These are phyloP conservation scores for Yarrowia porcina DNA, from an alignment of 805 yeast genomes.

Conservation along the genomic window DNA sequence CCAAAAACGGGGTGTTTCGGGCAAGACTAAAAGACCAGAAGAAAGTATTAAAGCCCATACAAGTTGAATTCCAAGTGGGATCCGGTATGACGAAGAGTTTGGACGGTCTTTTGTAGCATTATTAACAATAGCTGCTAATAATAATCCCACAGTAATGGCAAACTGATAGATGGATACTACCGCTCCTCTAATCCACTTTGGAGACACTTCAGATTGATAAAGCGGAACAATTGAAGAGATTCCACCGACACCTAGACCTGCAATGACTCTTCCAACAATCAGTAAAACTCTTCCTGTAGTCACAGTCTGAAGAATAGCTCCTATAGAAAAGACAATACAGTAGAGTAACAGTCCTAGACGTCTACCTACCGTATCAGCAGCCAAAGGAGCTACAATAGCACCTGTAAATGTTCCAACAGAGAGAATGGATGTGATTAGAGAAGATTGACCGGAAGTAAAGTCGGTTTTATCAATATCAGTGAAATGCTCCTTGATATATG, in stretches of 20 bases:
- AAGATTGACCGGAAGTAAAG: slow-evolving; percentile 61
- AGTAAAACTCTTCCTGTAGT: slow-evolving; percentile 55
- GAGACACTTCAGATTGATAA: slow-evolving; percentile 73
- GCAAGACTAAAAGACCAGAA: slow-evolving; percentile 65
- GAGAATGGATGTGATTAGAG: slow-evolving; percentile 70
- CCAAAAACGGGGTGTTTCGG: slow-evolving; percentile 76
- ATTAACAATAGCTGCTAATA: slow-evolving; percentile 43
- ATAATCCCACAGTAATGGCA: slow-evolving; percentile 67
- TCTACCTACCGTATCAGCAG: slow-evolving; percentile 75
- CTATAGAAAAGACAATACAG: slow-evolving; percentile 60
- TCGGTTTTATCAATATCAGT: slow-evolving; percentile 40
- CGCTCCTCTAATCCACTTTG: slow-evolving; percentile 74
- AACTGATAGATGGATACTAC: slow-evolving; percentile 72
- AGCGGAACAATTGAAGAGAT: slow-evolving; percentile 71
- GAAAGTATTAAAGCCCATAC: slow-evolving; percentile 79
- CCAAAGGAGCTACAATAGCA: slow-evolving; percentile 52
- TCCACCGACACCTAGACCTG: slow-evolving; percentile 76
- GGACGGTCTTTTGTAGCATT: slow-evolving; percentile 31
- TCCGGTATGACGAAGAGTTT: slow-evolving; percentile 44
- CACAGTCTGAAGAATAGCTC: slow-evolving; percentile 66
- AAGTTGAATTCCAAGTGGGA: slow-evolving; percentile 45
- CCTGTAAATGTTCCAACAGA: slow-evolving; percentile 80
- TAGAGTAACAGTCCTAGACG: slow-evolving; percentile 60
- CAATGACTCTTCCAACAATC: slow-evolving; percentile 68
- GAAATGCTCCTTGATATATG: slow-evolving; percentile 55